These are phyloP conservation scores for Pseudozyma tsukubaensis DNA, from an alignment of 1,284 basidiomycete species.

Conservation along the genomic window DNA sequence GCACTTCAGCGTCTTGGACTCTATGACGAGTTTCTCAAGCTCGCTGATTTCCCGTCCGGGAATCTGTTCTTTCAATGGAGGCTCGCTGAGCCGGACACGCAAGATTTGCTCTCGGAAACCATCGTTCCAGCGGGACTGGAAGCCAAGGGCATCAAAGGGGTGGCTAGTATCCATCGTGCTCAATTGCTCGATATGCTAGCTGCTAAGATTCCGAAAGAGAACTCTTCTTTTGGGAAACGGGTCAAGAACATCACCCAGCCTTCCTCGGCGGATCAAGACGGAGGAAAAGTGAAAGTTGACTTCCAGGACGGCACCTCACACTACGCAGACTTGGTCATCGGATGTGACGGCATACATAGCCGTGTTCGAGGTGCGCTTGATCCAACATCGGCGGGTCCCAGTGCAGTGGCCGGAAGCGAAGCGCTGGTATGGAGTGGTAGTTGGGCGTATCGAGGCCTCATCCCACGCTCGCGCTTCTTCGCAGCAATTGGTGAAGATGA, in stretches of 20 bases:
- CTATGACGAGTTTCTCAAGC: slow-evolving; percentile 36
- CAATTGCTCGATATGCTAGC: slow-evolving; percentile 47
- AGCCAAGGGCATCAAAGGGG: slow-evolving; percentile 10
- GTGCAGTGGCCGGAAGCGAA: slow-evolving; percentile 31
- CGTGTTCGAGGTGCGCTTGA: slow-evolving; percentile 53
- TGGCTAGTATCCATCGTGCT: slow-evolving; percentile 49
- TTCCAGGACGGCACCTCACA: slow-evolving; percentile 43
- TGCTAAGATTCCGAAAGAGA: slow-evolving; percentile 23
- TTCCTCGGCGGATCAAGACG: background rate
- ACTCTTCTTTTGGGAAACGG: slow-evolving; percentile 48
- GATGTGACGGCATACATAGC: slow-evolving; percentile 66
- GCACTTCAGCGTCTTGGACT: slow-evolving; percentile 34
- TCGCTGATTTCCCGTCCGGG: slow-evolving; percentile 38
- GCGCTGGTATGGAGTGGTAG: slow-evolving; percentile 59
- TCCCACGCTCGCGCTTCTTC: slow-evolving; percentile 55
- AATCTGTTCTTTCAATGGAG: slow-evolving; percentile 57
- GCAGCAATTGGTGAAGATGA: slow-evolving; percentile 35
- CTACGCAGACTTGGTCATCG: slow-evolving; percentile 62
- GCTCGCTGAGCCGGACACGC: slow-evolving; percentile 28
- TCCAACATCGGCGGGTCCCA: slow-evolving; percentile 21
- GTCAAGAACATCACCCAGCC: slow-evolving; percentile 28
- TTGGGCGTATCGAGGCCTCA: slow-evolving; percentile 58
- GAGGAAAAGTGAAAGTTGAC: slow-evolving; percentile 15
- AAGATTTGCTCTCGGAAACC: slow-evolving; percentile 39
- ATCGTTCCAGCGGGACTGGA: slow-evolving; percentile 29